Percentiles rank a stretch among this genome's conserved stretches.
Conservation (phyloP, 179 eudicot species). For the Vitellaria paradoxa region DNA sequence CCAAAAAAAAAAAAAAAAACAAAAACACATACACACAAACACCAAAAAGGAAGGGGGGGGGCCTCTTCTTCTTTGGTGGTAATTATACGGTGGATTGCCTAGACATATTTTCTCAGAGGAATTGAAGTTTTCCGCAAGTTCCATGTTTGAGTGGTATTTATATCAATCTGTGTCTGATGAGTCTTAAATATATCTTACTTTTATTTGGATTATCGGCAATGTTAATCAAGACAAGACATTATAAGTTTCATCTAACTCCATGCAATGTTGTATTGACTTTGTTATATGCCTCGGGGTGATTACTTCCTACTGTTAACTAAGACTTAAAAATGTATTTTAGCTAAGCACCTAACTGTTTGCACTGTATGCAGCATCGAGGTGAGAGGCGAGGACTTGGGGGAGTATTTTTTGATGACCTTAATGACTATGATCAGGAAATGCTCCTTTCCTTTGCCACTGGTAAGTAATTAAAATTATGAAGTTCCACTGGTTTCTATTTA, state of each 20-base stretch:
- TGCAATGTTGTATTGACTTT: background rate
- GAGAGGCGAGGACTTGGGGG: constrained; percentile 99
- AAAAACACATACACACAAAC: no score
- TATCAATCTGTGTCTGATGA: background rate
- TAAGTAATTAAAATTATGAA: constrained; percentile 24
- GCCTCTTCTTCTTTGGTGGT: no score
- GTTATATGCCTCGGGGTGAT: background rate
- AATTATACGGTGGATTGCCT: no score
- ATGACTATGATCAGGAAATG: constrained; percentile 93
- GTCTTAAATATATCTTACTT: background rate
- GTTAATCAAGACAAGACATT: background rate
- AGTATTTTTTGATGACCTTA: constrained; percentile 93
- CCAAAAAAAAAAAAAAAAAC: no score
- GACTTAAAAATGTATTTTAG: background rate
- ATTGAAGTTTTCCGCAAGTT: background rate
- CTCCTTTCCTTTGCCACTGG: constrained; percentile 94
- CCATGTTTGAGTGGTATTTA: background rate
- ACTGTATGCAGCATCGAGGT: constrained; percentile 71
- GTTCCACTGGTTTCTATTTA: background rate
- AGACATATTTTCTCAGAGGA: background rate
- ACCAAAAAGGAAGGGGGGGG: no score
- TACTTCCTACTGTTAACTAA: background rate
- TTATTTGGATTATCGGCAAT: background rate
- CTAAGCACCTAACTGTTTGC: constrained; percentile 4
- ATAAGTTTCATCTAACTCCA: background rate